A percentile compares a stretch with the other conserved stretches of the same genome.
These are phyloP conservation scores for Limnanthes douglasii DNA, from an alignment of 345 rosid genomes.

Conservation along the genomic window DNA sequence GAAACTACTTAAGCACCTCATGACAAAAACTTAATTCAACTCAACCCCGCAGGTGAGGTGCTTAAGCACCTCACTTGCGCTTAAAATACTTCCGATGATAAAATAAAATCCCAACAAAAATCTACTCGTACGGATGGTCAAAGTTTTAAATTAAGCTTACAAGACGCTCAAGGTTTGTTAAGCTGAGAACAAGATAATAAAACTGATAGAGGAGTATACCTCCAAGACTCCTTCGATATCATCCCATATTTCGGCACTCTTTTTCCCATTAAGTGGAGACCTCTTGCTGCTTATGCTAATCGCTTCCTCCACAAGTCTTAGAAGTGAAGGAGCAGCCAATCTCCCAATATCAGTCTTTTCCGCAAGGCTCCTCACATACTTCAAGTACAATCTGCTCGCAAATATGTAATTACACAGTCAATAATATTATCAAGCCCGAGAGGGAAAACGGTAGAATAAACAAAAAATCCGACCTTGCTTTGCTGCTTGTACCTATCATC, in stretches of 20 bases:
- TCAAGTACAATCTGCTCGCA: slow-evolving; percentile 51
- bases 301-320: slow-evolving; percentile 65
- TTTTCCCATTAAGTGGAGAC: slow-evolving; percentile 28
- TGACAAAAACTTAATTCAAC: no score
- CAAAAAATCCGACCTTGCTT: slow-evolving; percentile 40
- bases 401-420: slow-evolving; percentile 4
- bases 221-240: slow-evolving; percentile 43
- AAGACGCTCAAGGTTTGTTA: no score
- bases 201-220: slow-evolving; percentile 20
- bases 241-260: slow-evolving; percentile 66
- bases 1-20: no score
- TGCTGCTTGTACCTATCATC: slow-evolving; percentile 59
- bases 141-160: no score
- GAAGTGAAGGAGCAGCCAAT: slow-evolving; percentile 60
- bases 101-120: background rate
- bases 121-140: no score
- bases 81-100: background rate
- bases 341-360: slow-evolving; percentile 92
- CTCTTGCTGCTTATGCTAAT: slow-evolving; percentile 32
- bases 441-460: background rate
- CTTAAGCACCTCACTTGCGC: no score
- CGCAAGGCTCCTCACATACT: slow-evolving; percentile 52
- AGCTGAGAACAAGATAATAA: background rate
- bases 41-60: no score
- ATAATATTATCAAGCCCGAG: background rate